Conservation (phyloP, 176 grass and related monocot genomes). For the Metroxylon sagu region DNA sequence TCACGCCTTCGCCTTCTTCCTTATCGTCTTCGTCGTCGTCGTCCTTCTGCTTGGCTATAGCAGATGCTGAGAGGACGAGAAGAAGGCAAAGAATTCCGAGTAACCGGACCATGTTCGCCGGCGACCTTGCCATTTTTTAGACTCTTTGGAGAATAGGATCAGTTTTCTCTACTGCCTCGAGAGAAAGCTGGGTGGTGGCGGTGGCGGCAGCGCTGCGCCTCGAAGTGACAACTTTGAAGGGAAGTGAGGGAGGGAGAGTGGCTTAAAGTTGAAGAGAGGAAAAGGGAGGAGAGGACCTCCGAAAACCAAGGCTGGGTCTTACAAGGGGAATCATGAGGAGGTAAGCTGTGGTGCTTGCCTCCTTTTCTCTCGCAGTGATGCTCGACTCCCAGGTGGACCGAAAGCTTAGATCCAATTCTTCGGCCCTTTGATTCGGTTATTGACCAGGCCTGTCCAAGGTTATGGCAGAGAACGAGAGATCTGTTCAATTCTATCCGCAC, state of each 20-base stretch:
- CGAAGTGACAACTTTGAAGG: too few species aligned
- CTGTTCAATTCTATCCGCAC: too few species aligned
- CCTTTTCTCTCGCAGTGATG: too few species aligned
- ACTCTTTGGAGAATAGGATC: neutral
- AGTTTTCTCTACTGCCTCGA: neutral
- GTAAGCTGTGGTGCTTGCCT: too few species aligned
- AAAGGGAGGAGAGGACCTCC: neutral
- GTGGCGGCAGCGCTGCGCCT: neutral
- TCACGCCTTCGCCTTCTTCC: too few species aligned
- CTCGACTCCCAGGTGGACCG: too few species aligned
- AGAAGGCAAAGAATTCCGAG: constrained; percentile 13
- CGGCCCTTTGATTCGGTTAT: too few species aligned
- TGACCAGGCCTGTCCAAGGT: too few species aligned
- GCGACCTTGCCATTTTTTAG: neutral
- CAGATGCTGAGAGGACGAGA: neutral
- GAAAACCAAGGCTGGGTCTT: too few species aligned
- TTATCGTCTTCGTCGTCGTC: neutral
- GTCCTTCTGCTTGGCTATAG: neutral
- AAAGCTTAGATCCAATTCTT: too few species aligned
- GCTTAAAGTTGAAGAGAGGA: constrained; percentile 14
- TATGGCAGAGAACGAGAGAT: too few species aligned
- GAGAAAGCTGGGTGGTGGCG: constrained; percentile 7
- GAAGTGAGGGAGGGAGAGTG: constrained; percentile 2
- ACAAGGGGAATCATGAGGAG: too few species aligned
- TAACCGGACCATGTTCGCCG: neutral